Base-by-base conservation (phyloP, 768 basidiomycete species). In the Panaeolus cyanescens region DNA sequence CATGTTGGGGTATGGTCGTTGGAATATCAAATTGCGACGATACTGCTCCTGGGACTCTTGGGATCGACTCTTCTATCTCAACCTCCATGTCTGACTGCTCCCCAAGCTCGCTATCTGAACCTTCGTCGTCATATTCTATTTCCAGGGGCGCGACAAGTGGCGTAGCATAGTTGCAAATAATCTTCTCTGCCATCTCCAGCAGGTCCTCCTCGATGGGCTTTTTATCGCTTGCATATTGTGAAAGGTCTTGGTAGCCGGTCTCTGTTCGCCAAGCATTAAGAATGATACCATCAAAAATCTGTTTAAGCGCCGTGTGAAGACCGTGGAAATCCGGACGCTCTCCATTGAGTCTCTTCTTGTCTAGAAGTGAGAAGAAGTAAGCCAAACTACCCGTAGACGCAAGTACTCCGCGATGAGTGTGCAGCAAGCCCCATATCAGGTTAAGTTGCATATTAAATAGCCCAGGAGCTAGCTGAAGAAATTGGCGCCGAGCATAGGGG, bases 301-400 rank as follows among this genome's bases (percentile, higher is more conserved):
- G 75, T 1, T 59, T 67, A 0, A 75, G 61, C 0, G 68, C 67
- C 3, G 64, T n/a, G 0, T 72, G 32, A 2, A 76, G 66, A 0
- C 74, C 70, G 31, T 78, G 70, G 20, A 73, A 78, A 53, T 79
- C 70, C 0, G 75, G 77, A 2, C 74, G 68, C 17, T 76, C 65
- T 0, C 60, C 45, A 1, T 69, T 71, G 1, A 78, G 68, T 0
- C 70, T 62, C 12, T 59, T 54, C 54, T 77, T 77, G 5, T 76
- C 70, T 0, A 79, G 59, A 1, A 77, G 4, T 0, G 60, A 32
- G 39, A 77, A 78, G 20, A 72, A 72, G 55, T 71, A 67, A 0
- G 71, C 57, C 1, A 78, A 62, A 4, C 67, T 70, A 0, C 74
- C 75, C 1, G 59, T 4, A 6, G 69, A 54, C 0, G 42, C 34